Percentiles rank a stretch among this genome's conserved stretches.
Conservation (phyloP, 2,329 filamentous ascomycete genomes). For the Talaromyces sp. region DNA sequence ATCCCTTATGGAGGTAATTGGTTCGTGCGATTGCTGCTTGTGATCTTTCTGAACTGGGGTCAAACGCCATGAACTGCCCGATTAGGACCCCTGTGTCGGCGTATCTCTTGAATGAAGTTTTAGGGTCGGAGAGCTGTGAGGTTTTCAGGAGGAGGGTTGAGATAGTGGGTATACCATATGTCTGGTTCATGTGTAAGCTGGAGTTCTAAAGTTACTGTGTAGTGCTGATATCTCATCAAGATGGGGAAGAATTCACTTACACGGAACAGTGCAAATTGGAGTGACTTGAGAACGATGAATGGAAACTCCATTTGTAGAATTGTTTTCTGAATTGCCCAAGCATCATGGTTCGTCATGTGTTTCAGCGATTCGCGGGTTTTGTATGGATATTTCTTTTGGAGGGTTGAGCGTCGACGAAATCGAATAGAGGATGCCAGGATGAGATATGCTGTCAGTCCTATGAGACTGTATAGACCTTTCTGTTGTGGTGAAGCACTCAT, state of each 20-base stretch:
- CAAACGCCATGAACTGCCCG: slow-evolving; percentile 50
- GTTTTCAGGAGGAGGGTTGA: slow-evolving; percentile 54
- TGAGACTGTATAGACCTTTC: slow-evolving; percentile 8
- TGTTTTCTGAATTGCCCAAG: slow-evolving; percentile 52
- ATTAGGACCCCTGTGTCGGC: slow-evolving; percentile 56
- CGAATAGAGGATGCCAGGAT: slow-evolving; percentile 27
- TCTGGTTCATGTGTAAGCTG: slow-evolving; percentile 34
- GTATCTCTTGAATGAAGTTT: slow-evolving; percentile 55
- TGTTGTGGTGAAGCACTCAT: slow-evolving; percentile 1
- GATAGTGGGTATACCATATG: slow-evolving; percentile 60
- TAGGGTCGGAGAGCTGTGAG: slow-evolving; percentile 49
- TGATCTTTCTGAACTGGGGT: slow-evolving; percentile 48
- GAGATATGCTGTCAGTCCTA: slow-evolving; percentile 24
- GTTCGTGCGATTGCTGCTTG: slow-evolving; percentile 61
- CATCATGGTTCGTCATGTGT: slow-evolving; percentile 57
- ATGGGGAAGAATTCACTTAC: slow-evolving; percentile 29
- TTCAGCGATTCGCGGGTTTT: slow-evolving; percentile 46
- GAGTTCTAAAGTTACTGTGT: background rate
- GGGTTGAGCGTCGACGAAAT: slow-evolving; percentile 35
- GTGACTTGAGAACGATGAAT: slow-evolving; percentile 50
- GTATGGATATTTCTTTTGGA: slow-evolving; percentile 47
- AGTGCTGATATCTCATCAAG: no score
- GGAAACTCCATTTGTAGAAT: slow-evolving; percentile 59
- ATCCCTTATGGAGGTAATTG: slow-evolving; percentile 64
- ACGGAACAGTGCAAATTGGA: slow-evolving; percentile 63